Conservation (phyloP, 192 early-diverging fungal genomes). For the Rhizoclosmatium sp. region DNA sequence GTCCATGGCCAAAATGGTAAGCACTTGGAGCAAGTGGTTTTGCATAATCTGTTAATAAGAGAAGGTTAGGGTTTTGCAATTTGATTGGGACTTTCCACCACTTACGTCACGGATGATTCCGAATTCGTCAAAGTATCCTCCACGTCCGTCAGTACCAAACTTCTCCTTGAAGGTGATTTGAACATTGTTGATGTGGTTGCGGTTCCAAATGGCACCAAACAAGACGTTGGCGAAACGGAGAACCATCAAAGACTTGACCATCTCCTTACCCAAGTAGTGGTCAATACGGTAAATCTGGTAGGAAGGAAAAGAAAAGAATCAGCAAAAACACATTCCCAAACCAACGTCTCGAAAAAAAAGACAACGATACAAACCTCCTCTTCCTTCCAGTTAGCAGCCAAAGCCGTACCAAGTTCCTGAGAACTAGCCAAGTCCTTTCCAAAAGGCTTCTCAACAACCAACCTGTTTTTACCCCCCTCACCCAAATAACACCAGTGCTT, state of each 20-base stretch:
- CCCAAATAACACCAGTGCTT: slow-evolving; percentile 72
- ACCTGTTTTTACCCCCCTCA: slow-evolving; percentile 70
- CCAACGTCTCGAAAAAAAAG: background rate
- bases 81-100: background rate
- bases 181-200: slow-evolving; percentile 85
- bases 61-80: background rate
- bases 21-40: slow-evolving; percentile 89
- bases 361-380: slow-evolving; percentile 67
- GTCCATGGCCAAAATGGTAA: slow-evolving; percentile 95
- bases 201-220: slow-evolving; percentile 93
- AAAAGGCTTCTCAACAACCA: slow-evolving; percentile 98
- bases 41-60: slow-evolving; percentile 50
- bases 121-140: slow-evolving; percentile 99
- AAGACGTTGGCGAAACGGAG: slow-evolving; percentile 93
- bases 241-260: slow-evolving; percentile 97
- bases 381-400: slow-evolving; percentile 83
- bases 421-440: slow-evolving; percentile 90
- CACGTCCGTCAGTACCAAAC: slow-evolving; percentile 96
- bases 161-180: slow-evolving; percentile 99
- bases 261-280: slow-evolving; percentile 99
- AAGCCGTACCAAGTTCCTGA: slow-evolving; percentile 71
- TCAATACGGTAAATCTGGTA: slow-evolving; percentile 94
- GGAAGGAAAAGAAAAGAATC: slow-evolving; percentile 1
- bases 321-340: background rate
- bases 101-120: slow-evolving; percentile 97